Evolutionary conservation across 2,329 filamentous ascomycete species (phyloP).

Genomic region (Neonectria faginata): DNA sequence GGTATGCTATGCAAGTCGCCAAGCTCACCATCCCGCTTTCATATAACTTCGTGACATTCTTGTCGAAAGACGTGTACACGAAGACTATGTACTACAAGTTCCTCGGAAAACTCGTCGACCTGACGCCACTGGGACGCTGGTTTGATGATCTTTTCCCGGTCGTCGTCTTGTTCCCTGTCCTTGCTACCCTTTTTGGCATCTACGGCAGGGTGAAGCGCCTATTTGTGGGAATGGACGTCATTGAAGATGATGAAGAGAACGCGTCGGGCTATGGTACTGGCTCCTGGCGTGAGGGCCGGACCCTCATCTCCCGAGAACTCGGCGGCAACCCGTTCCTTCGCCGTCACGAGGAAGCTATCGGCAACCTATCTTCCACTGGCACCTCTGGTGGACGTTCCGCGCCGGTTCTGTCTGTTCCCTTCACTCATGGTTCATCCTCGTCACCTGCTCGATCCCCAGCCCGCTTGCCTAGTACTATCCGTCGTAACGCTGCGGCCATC

Average conservation of each 20-base stretch:
- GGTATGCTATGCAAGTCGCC: conserved; percentile 94
- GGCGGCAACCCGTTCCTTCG: conserved; percentile 70
- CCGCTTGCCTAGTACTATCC: conserved; percentile 45
- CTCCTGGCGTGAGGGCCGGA: conserved; percentile 90
- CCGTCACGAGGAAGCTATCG: conserved; percentile 58
- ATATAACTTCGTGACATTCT: conserved; percentile 96
- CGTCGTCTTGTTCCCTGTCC: conserved; percentile 86
- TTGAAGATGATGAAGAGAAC: conserved; percentile 78
- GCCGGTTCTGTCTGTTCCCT: conserved; percentile 63
- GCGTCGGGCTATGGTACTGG: conserved; percentile 77
- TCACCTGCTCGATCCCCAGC: conserved; percentile 58
- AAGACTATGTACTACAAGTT: conserved; percentile 90
- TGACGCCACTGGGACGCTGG: conserved; percentile 83
- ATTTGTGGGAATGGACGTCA: conserved; percentile 80
- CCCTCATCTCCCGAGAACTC: conserved; percentile 88
- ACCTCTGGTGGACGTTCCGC: conserved; percentile 51
- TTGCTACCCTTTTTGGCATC: conserved; percentile 87
- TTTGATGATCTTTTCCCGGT: conserved; percentile 92
- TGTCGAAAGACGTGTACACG: conserved; percentile 77
- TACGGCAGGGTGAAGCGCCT: conserved; percentile 85
- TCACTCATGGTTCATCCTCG: conserved; percentile 50
- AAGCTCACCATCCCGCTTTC: conserved; percentile 91
- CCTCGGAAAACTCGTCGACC: conserved; percentile 82
- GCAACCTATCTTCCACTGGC: conserved; percentile 47
- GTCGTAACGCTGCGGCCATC: conserved; percentile 45